Conservation (phyloP, 169 alveolate genomes). For the Eimeria falciformis region DNA sequence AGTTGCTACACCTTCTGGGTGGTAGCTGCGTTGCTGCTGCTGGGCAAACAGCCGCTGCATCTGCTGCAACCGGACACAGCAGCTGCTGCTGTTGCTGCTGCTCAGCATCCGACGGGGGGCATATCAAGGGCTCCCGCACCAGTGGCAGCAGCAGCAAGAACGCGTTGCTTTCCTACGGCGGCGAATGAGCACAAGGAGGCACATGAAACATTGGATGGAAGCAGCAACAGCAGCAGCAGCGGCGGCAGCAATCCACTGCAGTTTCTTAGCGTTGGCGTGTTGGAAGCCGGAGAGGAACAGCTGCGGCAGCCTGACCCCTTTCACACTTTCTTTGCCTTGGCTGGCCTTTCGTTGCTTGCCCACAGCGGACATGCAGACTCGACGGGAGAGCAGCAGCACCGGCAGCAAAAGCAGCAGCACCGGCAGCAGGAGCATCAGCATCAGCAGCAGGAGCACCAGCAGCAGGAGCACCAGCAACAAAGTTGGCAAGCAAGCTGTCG, state of each 20-base stretch:
- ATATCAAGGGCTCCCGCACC: slow-evolving; percentile 55
- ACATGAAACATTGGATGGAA: not conserved
- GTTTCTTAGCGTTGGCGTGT: slow-evolving; percentile 25
- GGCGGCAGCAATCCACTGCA: slow-evolving; percentile 21
- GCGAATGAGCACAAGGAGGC: not conserved
- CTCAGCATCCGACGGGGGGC: slow-evolving; percentile 74
- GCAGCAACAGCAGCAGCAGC: not conserved
- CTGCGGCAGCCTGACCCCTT: slow-evolving; percentile 80
- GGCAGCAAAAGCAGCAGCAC: not conserved
- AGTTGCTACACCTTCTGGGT: slow-evolving; percentile 85
- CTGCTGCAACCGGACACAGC: not conserved
- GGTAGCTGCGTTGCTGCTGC: slow-evolving; percentile 77
- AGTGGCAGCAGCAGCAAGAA: not conserved
- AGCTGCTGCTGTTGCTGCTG: slow-evolving; percentile 22
- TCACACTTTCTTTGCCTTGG: slow-evolving; percentile 83
- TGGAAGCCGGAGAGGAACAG: slow-evolving; percentile 54
- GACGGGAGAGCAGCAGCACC: not conserved
- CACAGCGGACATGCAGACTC: not conserved
- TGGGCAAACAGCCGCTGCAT: slow-evolving; percentile 59
- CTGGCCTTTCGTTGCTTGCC: slow-evolving; percentile 78
- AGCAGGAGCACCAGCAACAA: not conserved
- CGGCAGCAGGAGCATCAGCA: too few species aligned
- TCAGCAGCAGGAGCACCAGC: too few species aligned
- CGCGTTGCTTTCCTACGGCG: not conserved
- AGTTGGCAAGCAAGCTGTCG: slow-evolving; percentile 43